Evolutionary conservation across 2,329 filamentous ascomycete genomes (phyloP), one percentile per base, ranked within the genome.

Genomic region (Endothia cerciana): DNA sequence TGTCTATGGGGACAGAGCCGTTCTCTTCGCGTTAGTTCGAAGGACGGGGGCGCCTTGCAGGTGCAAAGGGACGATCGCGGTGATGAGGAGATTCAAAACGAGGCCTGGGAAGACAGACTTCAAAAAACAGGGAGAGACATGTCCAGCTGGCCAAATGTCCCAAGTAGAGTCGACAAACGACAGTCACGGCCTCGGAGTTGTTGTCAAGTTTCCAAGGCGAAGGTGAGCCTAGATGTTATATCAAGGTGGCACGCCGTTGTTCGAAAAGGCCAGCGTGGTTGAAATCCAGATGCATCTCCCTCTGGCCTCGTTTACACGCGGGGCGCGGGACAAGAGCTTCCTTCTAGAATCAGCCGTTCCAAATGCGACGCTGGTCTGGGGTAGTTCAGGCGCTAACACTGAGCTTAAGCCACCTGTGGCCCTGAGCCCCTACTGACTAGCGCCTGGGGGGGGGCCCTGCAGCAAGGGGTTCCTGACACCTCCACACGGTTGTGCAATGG

Each of bases 241-340:
- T 58, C 36, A 25, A 41, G 33, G 55, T 40, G 55, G 33, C n/a
- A 70, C 64, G 70, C 60, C 63, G 65, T 67, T 69, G 49, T 69
- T 65, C 66, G 77, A 81, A 77, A 74, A 81, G 79, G 79, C 79
- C 79, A 82, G 74, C 77, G 77, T 81, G 79, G 78, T 81, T 75
- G 62, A 40, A 64, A 58, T 17, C 17, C 19, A 13, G 38, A 55
- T 49, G 56, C 45, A 36, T 40, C 57, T 11, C 22, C 19, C 15
- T 56, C 22, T 56, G 28, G 30, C 38, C 36, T 58, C 36, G 10
- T 28, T 25, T 15, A 47, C 63, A 60, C 33, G 60, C 59, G 64
- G 57, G 59, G 43, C n/a, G 47, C 19, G 22, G 62, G 19, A 45
- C 51, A 55, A 10, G 30, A 36, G 51, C 51, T 55, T 11, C 28